Evolutionary conservation across 2,329 filamentous ascomycete species (phyloP).

Genomic region (Venturia carpophila): DNA sequence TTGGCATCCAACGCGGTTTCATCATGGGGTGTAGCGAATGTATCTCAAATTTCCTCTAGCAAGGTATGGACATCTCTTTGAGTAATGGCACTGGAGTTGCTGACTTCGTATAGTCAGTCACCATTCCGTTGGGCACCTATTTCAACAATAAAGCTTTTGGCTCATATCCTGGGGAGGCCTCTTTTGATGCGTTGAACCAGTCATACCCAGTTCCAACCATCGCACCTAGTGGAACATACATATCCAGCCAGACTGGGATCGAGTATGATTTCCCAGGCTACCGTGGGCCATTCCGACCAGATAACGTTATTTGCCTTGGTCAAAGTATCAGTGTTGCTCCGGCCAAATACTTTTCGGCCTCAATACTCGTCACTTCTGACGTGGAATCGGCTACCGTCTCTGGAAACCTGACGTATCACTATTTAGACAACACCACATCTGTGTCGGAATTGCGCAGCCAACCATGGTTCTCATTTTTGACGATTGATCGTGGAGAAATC

Average conservation of each 20-base stretch:
- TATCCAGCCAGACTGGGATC: slow-evolving; percentile 36
- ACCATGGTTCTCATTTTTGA: slow-evolving; percentile 30
- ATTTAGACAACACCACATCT: slow-evolving; percentile 36
- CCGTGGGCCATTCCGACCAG: slow-evolving; percentile 22
- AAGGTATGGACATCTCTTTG: not conserved
- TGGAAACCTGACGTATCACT: slow-evolving; percentile 38
- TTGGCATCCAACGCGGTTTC: not conserved
- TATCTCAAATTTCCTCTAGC: not conserved
- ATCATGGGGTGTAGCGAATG: not conserved
- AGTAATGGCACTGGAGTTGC: not conserved
- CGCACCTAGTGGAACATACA: slow-evolving; percentile 30
- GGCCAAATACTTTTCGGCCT: slow-evolving; percentile 36
- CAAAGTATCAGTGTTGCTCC: slow-evolving; percentile 33
- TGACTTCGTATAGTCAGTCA: slow-evolving; percentile 20
- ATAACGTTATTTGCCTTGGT: slow-evolving; percentile 39
- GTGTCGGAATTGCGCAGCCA: slow-evolving; percentile 38
- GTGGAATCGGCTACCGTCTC: slow-evolving; percentile 33
- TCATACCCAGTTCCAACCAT: slow-evolving; percentile 35
- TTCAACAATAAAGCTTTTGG: slow-evolving; percentile 46
- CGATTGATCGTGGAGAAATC: slow-evolving; percentile 34
- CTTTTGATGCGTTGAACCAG: slow-evolving; percentile 38
- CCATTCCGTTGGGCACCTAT: slow-evolving; percentile 27
- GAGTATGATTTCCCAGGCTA: slow-evolving; percentile 39
- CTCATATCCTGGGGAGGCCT: slow-evolving; percentile 37
- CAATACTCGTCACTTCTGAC: slow-evolving; percentile 39